These are phyloP conservation scores for Aspergillus tanneri DNA, from an alignment of 2,329 filamentous ascomycete species.

Conservation along the genomic window DNA sequence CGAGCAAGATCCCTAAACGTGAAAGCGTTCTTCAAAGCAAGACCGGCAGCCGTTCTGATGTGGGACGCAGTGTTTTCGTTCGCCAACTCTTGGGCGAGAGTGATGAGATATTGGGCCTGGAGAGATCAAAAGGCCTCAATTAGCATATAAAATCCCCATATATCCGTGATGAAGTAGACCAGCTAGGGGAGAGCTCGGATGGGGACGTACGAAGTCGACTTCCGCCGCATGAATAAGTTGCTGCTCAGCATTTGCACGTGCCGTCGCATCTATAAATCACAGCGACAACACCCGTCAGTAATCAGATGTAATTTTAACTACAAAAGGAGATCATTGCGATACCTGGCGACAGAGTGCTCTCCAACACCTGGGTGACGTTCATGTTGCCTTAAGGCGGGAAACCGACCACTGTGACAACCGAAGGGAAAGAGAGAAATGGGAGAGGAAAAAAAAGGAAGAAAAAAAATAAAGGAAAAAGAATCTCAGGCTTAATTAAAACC, in stretches of 20 bases:
- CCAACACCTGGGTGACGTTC: slow-evolving; percentile 97
- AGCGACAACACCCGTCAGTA: slow-evolving; percentile 33
- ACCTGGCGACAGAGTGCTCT: slow-evolving; percentile 95
- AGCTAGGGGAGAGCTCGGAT: slow-evolving; percentile 29
- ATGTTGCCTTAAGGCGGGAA: slow-evolving; percentile 57
- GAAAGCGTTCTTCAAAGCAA: slow-evolving; percentile 98
- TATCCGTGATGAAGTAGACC: neutral
- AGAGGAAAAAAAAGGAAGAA: slow-evolving; percentile 23
- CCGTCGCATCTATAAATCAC: slow-evolving; percentile 69
- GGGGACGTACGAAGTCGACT: slow-evolving; percentile 79
- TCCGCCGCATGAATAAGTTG: slow-evolving; percentile 91
- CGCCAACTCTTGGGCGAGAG: slow-evolving; percentile 88
- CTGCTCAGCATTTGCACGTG: slow-evolving; percentile 88
- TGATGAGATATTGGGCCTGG: slow-evolving; percentile 87
- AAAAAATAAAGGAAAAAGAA: slow-evolving; percentile 20
- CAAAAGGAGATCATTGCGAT: slow-evolving; percentile 19
- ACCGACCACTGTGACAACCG: slow-evolving; percentile 19
- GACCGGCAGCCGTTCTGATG: slow-evolving; percentile 90
- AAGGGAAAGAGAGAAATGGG: slow-evolving; percentile 19
- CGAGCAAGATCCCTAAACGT: slow-evolving; percentile 85
- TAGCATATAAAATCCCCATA: slow-evolving; percentile 13
- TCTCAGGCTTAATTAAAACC: slow-evolving; percentile 19
- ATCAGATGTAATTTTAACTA: slow-evolving; percentile 11
- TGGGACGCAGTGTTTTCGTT: slow-evolving; percentile 80
- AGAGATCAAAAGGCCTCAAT: slow-evolving; percentile 26